These are phyloP conservation scores for Lycium barbarum DNA, from an alignment of 257 asterid species.

Conservation along the genomic window DNA sequence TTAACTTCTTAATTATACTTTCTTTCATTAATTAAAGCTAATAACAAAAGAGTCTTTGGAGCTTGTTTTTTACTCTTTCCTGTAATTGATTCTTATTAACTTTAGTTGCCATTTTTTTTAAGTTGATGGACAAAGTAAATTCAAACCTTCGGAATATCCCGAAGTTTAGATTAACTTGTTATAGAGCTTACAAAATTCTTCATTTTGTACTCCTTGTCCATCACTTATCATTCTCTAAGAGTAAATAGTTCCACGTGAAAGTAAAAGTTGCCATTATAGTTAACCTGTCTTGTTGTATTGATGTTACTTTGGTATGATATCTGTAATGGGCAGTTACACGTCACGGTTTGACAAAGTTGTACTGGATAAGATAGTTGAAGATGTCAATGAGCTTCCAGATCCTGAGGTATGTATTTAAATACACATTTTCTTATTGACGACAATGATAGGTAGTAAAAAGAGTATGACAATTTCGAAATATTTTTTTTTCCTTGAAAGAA, in stretches of 20 bases:
- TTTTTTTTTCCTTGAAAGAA: background rate
- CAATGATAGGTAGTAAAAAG: background rate
- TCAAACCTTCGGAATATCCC: background rate
- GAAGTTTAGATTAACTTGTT: background rate
- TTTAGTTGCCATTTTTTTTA: background rate
- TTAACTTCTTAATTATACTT: background rate
- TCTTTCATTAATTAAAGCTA: background rate
- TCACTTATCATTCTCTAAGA: background rate
- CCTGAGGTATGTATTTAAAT: slow-evolving; percentile 67
- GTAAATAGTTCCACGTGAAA: background rate
- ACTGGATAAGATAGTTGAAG: slow-evolving; percentile 71
- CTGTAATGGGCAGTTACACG: slow-evolving; percentile 68
- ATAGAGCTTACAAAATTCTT: background rate
- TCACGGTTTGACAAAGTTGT: slow-evolving; percentile 81
- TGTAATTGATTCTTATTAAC: slow-evolving; percentile 7
- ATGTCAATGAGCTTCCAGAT: slow-evolving; percentile 75
- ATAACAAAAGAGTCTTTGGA: background rate
- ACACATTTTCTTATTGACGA: background rate
- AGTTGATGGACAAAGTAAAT: background rate
- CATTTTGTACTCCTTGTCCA: background rate
- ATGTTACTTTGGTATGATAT: slow-evolving; percentile 2
- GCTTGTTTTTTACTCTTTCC: background rate
- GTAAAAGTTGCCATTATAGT: background rate
- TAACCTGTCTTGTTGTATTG: background rate
- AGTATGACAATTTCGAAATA: background rate